These are phyloP conservation scores for Limnomonas spitsbergensis DNA, from an alignment of 139 green algal species.

Conservation along the genomic window DNA sequence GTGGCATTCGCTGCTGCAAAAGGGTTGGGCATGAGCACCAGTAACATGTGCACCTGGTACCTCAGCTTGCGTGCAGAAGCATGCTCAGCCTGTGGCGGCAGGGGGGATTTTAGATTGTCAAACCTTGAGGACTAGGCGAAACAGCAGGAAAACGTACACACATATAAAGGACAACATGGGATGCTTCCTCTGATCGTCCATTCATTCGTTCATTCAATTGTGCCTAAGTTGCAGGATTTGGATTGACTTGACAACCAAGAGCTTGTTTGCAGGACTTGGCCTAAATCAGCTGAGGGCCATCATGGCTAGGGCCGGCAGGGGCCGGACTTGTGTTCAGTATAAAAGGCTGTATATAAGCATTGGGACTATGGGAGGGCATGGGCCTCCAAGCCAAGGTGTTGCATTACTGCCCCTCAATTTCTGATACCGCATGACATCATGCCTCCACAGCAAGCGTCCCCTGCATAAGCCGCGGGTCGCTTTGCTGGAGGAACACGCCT, in stretches of 20 bases:
- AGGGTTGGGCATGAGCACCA: conserved; percentile 2
- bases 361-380: no score
- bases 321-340: no score
- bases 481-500: background rate
- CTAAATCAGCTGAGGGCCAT: no score
- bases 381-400: no score
- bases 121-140: background rate
- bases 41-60: conserved; percentile 36
- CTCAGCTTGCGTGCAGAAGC: conserved; percentile 17
- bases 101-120: background rate
- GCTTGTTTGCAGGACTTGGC: background rate
- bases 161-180: no score
- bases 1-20: no score
- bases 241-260: background rate
- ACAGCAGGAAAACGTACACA: background rate
- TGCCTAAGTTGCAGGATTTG: background rate
- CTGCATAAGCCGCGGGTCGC: background rate
- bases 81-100: conserved; percentile 26
- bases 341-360: no score
- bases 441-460: no score
- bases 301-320: no score
- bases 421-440: background rate
- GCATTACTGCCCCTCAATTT: no score
- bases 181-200: no score
- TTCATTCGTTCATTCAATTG: no score